phyloP scores from a whole-genome alignment of 208 protist species.

The Crithidia bombi region DNA sequence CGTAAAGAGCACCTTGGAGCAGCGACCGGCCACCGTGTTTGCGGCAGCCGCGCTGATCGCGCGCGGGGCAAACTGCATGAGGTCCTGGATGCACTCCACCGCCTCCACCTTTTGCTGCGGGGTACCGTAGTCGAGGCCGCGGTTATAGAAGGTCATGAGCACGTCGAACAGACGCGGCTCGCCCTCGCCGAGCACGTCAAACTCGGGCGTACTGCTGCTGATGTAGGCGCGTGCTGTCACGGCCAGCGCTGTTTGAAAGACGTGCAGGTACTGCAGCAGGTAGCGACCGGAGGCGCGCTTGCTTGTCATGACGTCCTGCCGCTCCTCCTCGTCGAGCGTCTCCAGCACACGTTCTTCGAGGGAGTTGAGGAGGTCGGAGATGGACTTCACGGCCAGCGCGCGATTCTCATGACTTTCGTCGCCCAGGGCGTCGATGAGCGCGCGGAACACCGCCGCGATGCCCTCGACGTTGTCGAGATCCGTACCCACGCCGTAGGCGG shows the following conservation, averaged over 20 bases:
- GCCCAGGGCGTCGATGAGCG: conserved; percentile 72
- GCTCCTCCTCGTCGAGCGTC: conserved; percentile 73
- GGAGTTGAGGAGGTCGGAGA: conserved; percentile 64
- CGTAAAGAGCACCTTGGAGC: conserved; percentile 91
- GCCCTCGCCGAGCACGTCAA: conserved; percentile 74
- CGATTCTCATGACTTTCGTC: conserved; percentile 55
- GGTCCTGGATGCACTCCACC: conserved; percentile 90
- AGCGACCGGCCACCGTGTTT: conserved; percentile 88
- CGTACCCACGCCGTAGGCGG: conserved; percentile 70
- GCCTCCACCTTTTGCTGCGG: conserved; percentile 85
- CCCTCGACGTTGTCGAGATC: conserved; percentile 73
- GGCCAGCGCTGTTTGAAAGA: conserved; percentile 68
- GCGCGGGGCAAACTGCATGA: conserved; percentile 81
- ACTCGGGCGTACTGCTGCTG: conserved; percentile 54
- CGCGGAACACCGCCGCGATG: conserved; percentile 66
- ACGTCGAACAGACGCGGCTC: conserved; percentile 83
- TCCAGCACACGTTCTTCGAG: conserved; percentile 73
- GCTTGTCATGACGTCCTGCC: conserved; percentile 73
- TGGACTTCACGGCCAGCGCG: conserved; percentile 54
- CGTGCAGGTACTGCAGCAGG: conserved; percentile 79
- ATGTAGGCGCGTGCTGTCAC: conserved; percentile 69
- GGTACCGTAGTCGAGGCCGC: conserved; percentile 89
- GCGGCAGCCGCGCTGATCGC: conserved; percentile 64
- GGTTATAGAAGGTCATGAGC: conserved; percentile 88
- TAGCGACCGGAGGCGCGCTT: conserved; percentile 86